Conservation (phyloP, 768 basidiomycete species). For the Leucocoprinus sp. region DNA sequence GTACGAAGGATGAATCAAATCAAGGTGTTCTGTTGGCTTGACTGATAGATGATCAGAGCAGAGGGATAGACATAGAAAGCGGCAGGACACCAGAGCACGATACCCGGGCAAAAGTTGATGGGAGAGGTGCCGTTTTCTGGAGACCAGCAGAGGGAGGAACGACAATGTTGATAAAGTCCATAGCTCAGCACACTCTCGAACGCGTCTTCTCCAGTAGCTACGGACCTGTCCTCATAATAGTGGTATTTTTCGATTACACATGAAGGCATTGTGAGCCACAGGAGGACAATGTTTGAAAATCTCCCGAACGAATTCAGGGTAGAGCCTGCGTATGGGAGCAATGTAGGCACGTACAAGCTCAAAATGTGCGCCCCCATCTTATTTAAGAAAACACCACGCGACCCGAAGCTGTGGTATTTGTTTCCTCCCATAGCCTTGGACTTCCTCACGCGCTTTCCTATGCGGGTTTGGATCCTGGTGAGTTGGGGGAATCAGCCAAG, state of each 20-base stretch:
- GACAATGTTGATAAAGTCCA: conserved; percentile 11
- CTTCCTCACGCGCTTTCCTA: too few relatives aligned
- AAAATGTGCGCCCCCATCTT: neutral
- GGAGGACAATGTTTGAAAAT: conserved; percentile 13
- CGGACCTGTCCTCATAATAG: conserved; percentile 11
- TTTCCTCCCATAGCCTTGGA: too few relatives aligned
- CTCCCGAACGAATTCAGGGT: conserved; percentile 5
- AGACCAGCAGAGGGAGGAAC: neutral
- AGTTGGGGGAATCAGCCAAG: too few relatives aligned
- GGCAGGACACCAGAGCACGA: conserved; percentile 2
- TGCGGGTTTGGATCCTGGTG: too few relatives aligned
- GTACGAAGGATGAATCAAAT: too few relatives aligned
- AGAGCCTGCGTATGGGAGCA: conserved; percentile 10
- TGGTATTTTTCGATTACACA: conserved; percentile 10
- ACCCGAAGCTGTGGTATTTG: neutral
- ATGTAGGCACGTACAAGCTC: neutral
- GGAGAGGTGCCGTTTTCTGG: neutral
- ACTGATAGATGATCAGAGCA: too few relatives aligned
- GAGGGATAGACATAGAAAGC: conserved; percentile 7
- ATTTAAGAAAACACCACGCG: neutral
- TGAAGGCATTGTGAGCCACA: conserved; percentile 6
- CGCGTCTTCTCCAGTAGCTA: conserved; percentile 9
- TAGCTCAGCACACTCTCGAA: too few relatives aligned
- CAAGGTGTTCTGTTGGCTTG: too few relatives aligned
- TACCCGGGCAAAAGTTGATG: neutral